These are phyloP conservation scores for Didymella sp. DNA, from an alignment of 2,329 filamentous ascomycete species.

Conservation along the genomic window DNA sequence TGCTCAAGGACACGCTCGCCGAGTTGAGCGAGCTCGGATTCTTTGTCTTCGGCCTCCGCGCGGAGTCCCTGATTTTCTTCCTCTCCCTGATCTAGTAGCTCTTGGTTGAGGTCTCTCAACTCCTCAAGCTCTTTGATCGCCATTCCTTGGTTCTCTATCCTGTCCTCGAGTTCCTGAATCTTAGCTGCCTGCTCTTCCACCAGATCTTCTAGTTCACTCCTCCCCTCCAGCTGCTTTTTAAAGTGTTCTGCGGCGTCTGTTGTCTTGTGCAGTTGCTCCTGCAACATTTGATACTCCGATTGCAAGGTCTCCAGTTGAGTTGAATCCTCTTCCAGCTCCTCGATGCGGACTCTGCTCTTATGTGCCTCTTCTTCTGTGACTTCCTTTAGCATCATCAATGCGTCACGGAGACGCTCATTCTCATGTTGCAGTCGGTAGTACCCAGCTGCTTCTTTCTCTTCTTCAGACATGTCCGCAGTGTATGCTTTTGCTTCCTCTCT, in stretches of 20 bases:
- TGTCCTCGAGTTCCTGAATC: conserved; percentile 82
- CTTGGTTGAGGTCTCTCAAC: conserved; percentile 90
- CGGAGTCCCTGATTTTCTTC: conserved; percentile 95
- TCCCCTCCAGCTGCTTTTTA: conserved; percentile 87
- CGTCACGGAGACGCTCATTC: conserved; percentile 86
- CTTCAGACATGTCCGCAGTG: conserved; percentile 81
- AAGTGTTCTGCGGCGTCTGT: conserved; percentile 84
- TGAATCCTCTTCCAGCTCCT: conserved; percentile 48
- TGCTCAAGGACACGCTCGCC: conserved; percentile 75
- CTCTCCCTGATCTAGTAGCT: conserved; percentile 90
- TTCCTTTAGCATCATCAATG: conserved; percentile 82
- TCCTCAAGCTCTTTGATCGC: conserved; percentile 87
- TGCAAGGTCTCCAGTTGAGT: conserved; percentile 47
- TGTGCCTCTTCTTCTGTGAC: conserved; percentile 84
- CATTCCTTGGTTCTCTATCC: conserved; percentile 81
- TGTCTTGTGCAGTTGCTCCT: conserved; percentile 74
- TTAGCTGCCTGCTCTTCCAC: conserved; percentile 90
- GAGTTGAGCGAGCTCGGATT: conserved; percentile 83
- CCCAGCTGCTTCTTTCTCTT: conserved; percentile 83
- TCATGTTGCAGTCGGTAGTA: conserved; percentile 92
- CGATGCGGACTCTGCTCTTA: conserved; percentile 67
- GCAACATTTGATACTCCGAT: conserved; percentile 71
- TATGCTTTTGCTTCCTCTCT: conserved; percentile 87
- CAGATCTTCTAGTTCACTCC: conserved; percentile 88
- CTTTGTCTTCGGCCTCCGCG: conserved; percentile 89